Base-by-base conservation (phyloP, 495 filamentous ascomycete genomes). In the Aspergillus ostianus region DNA sequence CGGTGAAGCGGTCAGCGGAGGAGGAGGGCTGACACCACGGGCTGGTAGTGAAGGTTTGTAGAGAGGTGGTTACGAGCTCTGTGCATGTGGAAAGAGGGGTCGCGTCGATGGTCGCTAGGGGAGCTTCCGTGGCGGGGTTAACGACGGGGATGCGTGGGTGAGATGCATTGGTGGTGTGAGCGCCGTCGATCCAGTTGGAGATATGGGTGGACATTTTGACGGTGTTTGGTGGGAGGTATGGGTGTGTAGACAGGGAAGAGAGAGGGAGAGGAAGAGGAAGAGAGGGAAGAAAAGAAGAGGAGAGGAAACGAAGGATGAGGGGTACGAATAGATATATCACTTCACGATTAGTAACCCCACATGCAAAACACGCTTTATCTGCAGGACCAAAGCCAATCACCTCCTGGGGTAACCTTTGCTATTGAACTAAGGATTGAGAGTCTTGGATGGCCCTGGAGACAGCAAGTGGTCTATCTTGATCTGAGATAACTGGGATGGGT, bases 21-120 rank as follows among this genome's bases (percentile, higher is more conserved):
- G 77, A 74, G 51, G 82, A 77, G 7, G 81, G 79, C 5, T 75
- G 77, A 36, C 82, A 81, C 86, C 86, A 89, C n/a, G 76, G 36
- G 44, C 85, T 84, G 0, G 77, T 74, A 47, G 77, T 72, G 73
- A 83, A 88, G 30, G 70, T 72, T 4, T 53, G n/a, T 32, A 83
- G 77, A 26, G 82, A 82, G 46, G 72, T 62, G 6, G 61, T 36
- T 48, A 88, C 67, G 9, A 81, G 76, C 0, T 65, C 47, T 21
- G 79, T 67, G 23, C 86, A 74, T 47, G 83, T 80, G 20, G 75
- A 67, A 5, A 65, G 44, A 0, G 80, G 78, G 18, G 85, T 83
- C 2, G 81, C 69, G 60, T 84, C 75, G 65, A 80, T 80, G 46
- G 80, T 81, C 55, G 62, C 64, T 23, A 70, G 64, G 56, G 51